Base-by-base conservation (phyloP, 495 filamentous ascomycete species). In the Hyaloscypha bicolor region DNA sequence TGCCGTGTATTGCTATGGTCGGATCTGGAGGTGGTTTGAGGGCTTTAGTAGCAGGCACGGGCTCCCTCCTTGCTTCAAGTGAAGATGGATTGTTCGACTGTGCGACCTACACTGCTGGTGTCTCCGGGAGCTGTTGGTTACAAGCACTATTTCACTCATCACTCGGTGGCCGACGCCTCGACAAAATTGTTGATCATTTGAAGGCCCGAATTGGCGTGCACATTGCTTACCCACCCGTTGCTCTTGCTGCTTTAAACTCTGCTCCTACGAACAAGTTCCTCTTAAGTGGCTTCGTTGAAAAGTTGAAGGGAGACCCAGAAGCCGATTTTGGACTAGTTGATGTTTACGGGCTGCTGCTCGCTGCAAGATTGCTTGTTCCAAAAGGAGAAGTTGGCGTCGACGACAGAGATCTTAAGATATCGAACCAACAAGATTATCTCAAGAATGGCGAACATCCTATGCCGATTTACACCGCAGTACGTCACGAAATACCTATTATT, bases 41-140 rank as follows among this genome's bases (percentile, higher is more conserved):
- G 33, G 94, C 95, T 0, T 82, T 99, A 58, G 92, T 97, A 9
- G 94, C 95, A 16, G 93, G 95, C 0, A 86, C 92, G 0, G 91
- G 93, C 14, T 97, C 92, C 2, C 91, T 92, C 62, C 79, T 94
- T 16, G 91, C 91, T 35, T 83, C 93, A 5, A 83, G 90, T 31
- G 91, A 97, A 76, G 88, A 89, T 57, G 95, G 95, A 0, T 80
- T 99, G 0, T 96, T 95, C 75, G 93, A 97, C 74, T 97, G 94
- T 75, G 85, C 90, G 0, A 99, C 93, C 0, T 99, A 99, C 72
- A 94, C 93, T 0, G 92, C 95, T 30, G 95, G 95, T 9, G 95
- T 99, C 19, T 94, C 91, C 72, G 95, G 95, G 4, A 95, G 91
- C 69, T 97, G 95, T 75, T 99, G 95, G 95, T 79, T 97, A 35